Conservation (phyloP, 768 basidiomycete species). For the Rhodotorula paludigena region DNA sequence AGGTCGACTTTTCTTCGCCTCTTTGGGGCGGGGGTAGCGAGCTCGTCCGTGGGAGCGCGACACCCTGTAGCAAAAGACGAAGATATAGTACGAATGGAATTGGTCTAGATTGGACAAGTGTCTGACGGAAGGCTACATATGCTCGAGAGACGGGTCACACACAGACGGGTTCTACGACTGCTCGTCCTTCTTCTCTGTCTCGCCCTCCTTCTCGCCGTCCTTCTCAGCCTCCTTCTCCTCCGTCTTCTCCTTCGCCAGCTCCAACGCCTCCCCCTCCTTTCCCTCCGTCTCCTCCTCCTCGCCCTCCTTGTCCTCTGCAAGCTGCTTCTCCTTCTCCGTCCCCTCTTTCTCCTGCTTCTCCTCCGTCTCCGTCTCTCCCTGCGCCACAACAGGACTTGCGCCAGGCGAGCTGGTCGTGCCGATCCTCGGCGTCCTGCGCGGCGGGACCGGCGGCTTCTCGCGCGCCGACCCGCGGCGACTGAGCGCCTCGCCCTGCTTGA, state of each 20-base stretch:
- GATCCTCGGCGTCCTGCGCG: constrained; percentile 19
- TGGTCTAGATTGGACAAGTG: too few relatives aligned
- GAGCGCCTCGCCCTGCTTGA: background rate
- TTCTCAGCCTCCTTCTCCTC: background rate
- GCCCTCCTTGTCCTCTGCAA: background rate
- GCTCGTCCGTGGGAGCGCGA: constrained; percentile 18
- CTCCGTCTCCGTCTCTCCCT: background rate
- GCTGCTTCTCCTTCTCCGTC: background rate
- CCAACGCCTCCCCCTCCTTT: too few relatives aligned
- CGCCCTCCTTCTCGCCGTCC: background rate
- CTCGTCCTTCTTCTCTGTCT: background rate
- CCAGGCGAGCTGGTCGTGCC: background rate
- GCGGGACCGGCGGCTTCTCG: constrained; percentile 20
- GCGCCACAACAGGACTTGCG: constrained; percentile 2
- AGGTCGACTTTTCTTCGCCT: background rate
- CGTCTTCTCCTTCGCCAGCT: background rate
- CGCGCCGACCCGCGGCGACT: background rate
- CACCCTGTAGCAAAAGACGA: background rate
- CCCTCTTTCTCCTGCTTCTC: background rate
- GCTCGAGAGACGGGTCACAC: too few relatives aligned
- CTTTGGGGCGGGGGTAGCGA: background rate
- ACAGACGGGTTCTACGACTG: too few relatives aligned
- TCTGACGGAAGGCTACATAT: too few relatives aligned
- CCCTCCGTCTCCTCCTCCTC: background rate
- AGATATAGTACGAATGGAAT: background rate